These are phyloP conservation scores for Colletotrichum cereale DNA, from an alignment of 2,329 filamentous ascomycete genomes.

Conservation along the genomic window DNA sequence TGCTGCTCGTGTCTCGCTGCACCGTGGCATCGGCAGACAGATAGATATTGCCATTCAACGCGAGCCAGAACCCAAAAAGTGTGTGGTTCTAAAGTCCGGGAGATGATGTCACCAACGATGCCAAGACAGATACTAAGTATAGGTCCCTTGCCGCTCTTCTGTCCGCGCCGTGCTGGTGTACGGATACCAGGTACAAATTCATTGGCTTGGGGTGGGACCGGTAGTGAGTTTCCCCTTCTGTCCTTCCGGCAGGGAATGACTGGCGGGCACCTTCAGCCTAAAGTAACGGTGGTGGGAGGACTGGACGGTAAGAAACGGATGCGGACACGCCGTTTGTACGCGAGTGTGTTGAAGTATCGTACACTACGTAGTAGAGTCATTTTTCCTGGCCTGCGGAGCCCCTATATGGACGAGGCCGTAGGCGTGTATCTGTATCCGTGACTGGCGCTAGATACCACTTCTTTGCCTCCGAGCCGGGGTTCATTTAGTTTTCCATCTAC, in stretches of 20 bases:
- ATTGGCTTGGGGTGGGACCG: neutral
- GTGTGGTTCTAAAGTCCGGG: neutral
- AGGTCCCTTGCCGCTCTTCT: slow-evolving; percentile 27
- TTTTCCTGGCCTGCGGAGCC: neutral
- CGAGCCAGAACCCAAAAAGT: neutral
- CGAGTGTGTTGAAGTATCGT: too few relatives aligned
- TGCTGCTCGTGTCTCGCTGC: slow-evolving; percentile 11
- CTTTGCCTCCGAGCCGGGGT: neutral
- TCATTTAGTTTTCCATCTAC: neutral
- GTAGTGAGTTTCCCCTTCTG: slow-evolving; percentile 16
- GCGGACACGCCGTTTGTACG: neutral
- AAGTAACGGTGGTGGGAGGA: neutral
- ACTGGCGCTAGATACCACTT: slow-evolving; percentile 20
- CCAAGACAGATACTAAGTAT: slow-evolving; percentile 32
- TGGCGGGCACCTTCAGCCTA: neutral
- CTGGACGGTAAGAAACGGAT: neutral
- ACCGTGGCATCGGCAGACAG: slow-evolving; percentile 1
- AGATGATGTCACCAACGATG: slow-evolving; percentile 33
- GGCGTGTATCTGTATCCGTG: slow-evolving; percentile 18
- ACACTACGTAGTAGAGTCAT: too few relatives aligned
- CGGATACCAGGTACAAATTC: neutral
- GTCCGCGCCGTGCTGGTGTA: slow-evolving; percentile 15
- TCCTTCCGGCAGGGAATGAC: neutral
- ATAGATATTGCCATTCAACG: slow-evolving; percentile 6
- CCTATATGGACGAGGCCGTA: neutral